phyloP scores from a whole-genome alignment of 345 rosid genomes.

The Eutrema heterophyllum region DNA sequence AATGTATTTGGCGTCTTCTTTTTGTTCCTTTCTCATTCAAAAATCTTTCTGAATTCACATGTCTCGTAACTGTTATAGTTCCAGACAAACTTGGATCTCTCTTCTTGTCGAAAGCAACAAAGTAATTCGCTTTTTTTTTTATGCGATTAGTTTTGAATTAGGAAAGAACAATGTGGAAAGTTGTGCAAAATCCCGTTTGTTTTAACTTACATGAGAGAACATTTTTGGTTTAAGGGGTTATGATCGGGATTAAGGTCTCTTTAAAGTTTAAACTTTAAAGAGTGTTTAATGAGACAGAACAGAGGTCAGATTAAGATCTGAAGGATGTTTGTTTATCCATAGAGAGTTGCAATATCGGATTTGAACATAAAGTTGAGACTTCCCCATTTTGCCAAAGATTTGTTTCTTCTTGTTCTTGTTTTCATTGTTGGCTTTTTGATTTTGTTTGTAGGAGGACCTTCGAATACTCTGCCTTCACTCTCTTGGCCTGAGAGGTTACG shows the following conservation, averaged over 20 bases:
- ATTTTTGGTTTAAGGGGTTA: background rate
- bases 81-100: conserved; percentile 14
- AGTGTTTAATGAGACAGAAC: background rate
- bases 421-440: conserved; percentile 1
- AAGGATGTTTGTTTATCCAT: background rate
- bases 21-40: background rate
- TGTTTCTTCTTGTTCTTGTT: background rate
- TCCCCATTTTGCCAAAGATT: background rate
- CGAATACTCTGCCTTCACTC: conserved; percentile 43
- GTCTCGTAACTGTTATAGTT: background rate
- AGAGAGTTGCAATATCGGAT: background rate
- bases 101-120: background rate
- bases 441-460: conserved; percentile 46
- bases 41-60: conserved; percentile 6
- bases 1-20: background rate
- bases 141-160: background rate
- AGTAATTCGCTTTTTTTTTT: background rate
- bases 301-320: background rate
- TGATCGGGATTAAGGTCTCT: background rate
- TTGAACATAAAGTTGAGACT: background rate
- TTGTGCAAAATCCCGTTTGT: background rate
- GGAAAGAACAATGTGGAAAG: background rate
- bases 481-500: conserved; percentile 76
- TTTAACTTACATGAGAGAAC: background rate
- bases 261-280: background rate